Base-by-base conservation (phyloP, 768 basidiomycete species). In the Dioszegia aurantiaca region DNA sequence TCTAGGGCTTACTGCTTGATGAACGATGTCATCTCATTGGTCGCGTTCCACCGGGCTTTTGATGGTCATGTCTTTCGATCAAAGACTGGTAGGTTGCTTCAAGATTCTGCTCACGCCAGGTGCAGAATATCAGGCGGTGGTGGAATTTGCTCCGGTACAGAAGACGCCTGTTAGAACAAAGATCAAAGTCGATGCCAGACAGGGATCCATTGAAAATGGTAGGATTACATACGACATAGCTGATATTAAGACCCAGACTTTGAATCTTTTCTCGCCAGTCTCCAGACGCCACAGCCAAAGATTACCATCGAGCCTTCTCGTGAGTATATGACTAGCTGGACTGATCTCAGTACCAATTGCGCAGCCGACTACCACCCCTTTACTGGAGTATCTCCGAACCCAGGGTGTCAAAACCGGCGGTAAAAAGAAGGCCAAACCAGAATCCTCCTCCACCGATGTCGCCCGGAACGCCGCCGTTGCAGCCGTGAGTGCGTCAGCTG, bases 1-100 rank as follows among this genome's bases (percentile, higher is more conserved):
- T 91, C 93, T 21, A 84, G 93, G 40, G 94, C 94, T 12, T 97
- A 97, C 74, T 87, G 95, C 62, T 85, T 86, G 1, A 95, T 99
- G 82, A 87, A 84, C 80, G 82, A 78, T 16, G 84, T 86, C 55
- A 88, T 88, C 17, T 79, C 80, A 11, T 78, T 97, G 16, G 82
- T 87, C 2, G 74, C 73, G 1, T 97, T 98, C 69, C 87, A 88
- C 68, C 80, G 81, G 26, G 90, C 83, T 31, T 99, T 90, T 65
- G 90, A 97, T 67, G 94, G 94, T 0, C 93, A 97, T 78, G 46
- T 88, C 23, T 98, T 94, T 72, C 80, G 87, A 61, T 91, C 97
- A 73, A 95, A 92, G 81, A 82, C 87, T 61, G 94, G 94, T 90
- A 60, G 37, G 85, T 56, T n/a, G 28, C 12, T 19, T 30, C 23